Evolutionary conservation across 495 filamentous ascomycete species (phyloP), one percentile per base, ranked within the genome.

Genomic region (Podospora didyma): DNA sequence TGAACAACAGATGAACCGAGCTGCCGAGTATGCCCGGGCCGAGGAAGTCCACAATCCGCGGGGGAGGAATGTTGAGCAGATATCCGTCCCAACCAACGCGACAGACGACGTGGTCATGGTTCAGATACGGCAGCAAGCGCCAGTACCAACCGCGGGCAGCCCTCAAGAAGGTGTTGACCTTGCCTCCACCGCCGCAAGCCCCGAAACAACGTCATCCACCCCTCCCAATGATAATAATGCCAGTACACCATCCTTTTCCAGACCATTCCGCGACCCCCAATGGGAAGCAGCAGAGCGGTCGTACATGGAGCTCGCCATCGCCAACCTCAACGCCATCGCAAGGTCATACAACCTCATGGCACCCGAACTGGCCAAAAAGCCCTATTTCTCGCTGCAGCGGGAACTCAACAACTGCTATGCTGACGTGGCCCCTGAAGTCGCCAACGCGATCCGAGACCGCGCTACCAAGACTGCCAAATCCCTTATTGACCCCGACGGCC

Each of bases 291-390:
- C 84, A 26, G 92, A 98, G 66, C 71, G 74, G 14, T 76, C 87
- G 5, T 98, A 93, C 74, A 87, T 88, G 68, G 81, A 82, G 51
- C 84, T 96, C 6, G 81, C 89, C 34, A 84, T 98, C 65, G 79
- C 81, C 49, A 82, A 88, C 48, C 80, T 98, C 52, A 98, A 97
- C 70, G 67, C 67, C 24, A 78, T 93, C 17, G 86, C 92, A 14
- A 84, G 94, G 19, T 88, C 89, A 7, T 98, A 98, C 75, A 98
- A 98, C 59, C 83, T 98, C 0, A 89, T 94, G 82, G 94, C 94
- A 0, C 94, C 94, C 0, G 84, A 88, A 28, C 81, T 96, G 0
- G 93, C 92, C 12, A 94, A 93, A 69, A 97, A 97, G 72, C 90
- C 94, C 1, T 97, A 97, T 63, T 89, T 90, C 67, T 85, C 77